These are phyloP conservation scores for Phytophthora lateralis DNA, from an alignment of 352 stramenopile species.

Conservation along the genomic window DNA sequence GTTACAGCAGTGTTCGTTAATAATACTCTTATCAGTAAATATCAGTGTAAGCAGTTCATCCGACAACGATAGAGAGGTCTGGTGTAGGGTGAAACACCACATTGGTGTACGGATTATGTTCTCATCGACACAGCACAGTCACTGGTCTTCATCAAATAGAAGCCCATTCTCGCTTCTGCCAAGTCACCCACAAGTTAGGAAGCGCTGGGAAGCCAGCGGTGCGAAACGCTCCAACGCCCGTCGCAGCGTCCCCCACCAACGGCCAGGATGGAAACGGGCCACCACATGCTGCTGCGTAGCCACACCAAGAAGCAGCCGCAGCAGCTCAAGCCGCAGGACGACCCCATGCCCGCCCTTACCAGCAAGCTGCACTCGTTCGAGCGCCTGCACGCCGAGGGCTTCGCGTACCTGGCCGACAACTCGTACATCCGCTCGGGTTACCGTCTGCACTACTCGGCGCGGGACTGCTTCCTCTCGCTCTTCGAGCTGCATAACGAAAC, in stretches of 20 bases:
- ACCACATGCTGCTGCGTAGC: slow-evolving; percentile 48
- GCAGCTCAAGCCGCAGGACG: slow-evolving; percentile 9
- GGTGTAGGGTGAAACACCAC: not conserved
- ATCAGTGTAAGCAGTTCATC: not conserved
- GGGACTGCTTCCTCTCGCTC: slow-evolving; percentile 79
- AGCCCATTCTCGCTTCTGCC: slow-evolving; percentile 17
- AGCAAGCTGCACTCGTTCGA: slow-evolving; percentile 75
- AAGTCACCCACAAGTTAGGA: not conserved
- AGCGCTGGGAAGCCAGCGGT: not conserved
- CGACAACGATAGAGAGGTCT: not conserved
- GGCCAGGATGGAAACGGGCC: slow-evolving; percentile 40
- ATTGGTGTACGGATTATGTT: slow-evolving; percentile 6
- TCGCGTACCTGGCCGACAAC: slow-evolving; percentile 84
- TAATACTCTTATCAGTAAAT: not conserved
- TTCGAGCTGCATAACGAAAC: slow-evolving; percentile 91
- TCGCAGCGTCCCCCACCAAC: too few species aligned
- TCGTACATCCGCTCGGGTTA: slow-evolving; percentile 89
- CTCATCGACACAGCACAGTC: slow-evolving; percentile 8
- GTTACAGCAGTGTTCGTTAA: not conserved
- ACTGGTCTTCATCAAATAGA: not conserved
- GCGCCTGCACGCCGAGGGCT: slow-evolving; percentile 77
- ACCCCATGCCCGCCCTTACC: not conserved
- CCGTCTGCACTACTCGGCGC: slow-evolving; percentile 80
- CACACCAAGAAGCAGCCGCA: slow-evolving; percentile 24
- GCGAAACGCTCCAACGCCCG: slow-evolving; percentile 10